Evolutionary conservation across 2,329 filamentous ascomycete species (phyloP).

Genomic region (Calonectria multiphialidica): DNA sequence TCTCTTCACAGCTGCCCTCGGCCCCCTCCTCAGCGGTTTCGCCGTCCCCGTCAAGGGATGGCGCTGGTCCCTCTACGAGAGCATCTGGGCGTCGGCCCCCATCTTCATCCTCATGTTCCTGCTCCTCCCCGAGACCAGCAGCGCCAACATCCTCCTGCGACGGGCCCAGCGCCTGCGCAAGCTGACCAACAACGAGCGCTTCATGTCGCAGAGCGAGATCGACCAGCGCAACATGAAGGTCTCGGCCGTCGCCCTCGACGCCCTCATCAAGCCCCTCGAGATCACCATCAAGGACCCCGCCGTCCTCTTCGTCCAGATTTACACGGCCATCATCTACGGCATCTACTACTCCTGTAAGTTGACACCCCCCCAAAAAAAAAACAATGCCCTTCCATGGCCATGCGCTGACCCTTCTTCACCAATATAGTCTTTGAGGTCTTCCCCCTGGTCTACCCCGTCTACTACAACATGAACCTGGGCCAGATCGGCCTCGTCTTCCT

Average conservation of each 20-base stretch:
- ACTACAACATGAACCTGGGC: constrained; percentile 71
- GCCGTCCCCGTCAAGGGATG: constrained; percentile 68
- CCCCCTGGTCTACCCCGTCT: constrained; percentile 70
- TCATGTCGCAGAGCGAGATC: constrained; percentile 74
- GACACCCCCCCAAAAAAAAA: too few species aligned
- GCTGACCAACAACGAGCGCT: constrained; percentile 66
- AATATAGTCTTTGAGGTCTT: constrained; percentile 71
- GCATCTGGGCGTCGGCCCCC: constrained; percentile 71
- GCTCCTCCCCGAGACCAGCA: constrained; percentile 73
- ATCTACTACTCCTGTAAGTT: constrained; percentile 68
- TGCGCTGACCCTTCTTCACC: constrained; percentile 20
- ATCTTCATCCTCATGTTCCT: constrained; percentile 72
- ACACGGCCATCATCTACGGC: constrained; percentile 71
- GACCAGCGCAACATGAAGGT: constrained; percentile 67
- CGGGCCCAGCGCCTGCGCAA: constrained; percentile 72
- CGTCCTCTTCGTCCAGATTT: constrained; percentile 72
- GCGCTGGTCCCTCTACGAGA: constrained; percentile 75
- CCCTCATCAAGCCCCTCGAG: constrained; percentile 71
- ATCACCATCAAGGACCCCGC: constrained; percentile 73
- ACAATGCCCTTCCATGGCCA: neutral
- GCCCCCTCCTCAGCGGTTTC: constrained; percentile 72
- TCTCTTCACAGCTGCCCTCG: constrained; percentile 61
- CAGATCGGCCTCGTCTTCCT: constrained; percentile 71
- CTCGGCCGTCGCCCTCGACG: constrained; percentile 61
- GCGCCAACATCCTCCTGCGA: constrained; percentile 69